Percentiles rank a stretch among this genome's conserved stretches.
phyloP scores from a whole-genome alignment of 2,329 filamentous ascomycete genomes.

The Cladobotryum protrusum region DNA sequence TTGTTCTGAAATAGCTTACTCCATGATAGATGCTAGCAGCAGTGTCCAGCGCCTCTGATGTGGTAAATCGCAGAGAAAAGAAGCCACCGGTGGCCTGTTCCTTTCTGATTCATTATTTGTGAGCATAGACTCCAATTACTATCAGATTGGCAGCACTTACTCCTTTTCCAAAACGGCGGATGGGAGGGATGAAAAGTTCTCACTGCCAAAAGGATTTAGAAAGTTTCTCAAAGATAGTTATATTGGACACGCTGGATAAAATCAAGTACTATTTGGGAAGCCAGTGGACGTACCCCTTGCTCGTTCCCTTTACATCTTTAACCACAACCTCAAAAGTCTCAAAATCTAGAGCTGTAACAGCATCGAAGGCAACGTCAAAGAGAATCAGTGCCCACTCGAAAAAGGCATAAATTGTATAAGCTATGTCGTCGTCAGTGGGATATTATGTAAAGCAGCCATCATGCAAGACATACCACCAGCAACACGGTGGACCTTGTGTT shows the following conservation, averaged over 20 bases:
- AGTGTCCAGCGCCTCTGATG: conserved; percentile 69
- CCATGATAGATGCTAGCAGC: conserved; percentile 88
- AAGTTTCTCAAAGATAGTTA: conserved; percentile 16
- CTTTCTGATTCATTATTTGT: conserved; percentile 51
- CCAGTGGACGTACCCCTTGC: conserved; percentile 97
- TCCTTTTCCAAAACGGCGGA: conserved; percentile 61
- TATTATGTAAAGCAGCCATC: conserved; percentile 8
- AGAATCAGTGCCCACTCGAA: conserved; percentile 96
- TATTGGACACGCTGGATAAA: conserved; percentile 25
- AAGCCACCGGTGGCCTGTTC: conserved; percentile 65
- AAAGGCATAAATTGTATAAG: conserved; percentile 95
- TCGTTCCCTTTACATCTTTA: conserved; percentile 80
- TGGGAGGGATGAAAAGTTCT: conserved; percentile 39
- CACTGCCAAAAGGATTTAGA: conserved; percentile 44
- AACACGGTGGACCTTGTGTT: conserved; percentile 94
- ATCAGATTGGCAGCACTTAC: conserved; percentile 44
- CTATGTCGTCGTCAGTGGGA: conserved; percentile 39
- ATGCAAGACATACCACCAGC: conserved; percentile 66
- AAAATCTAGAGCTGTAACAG: conserved; percentile 90
- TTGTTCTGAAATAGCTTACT: conserved; percentile 44
- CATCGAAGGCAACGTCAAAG: conserved; percentile 94
- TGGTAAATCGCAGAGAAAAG: conserved; percentile 66
- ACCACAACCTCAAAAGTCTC: conserved; percentile 79
- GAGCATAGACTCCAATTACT: not conserved
- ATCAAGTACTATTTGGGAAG: conserved; percentile 70